Conservation (phyloP, 2,329 filamentous ascomycete genomes). For the Diaporthe citriasiana region DNA sequence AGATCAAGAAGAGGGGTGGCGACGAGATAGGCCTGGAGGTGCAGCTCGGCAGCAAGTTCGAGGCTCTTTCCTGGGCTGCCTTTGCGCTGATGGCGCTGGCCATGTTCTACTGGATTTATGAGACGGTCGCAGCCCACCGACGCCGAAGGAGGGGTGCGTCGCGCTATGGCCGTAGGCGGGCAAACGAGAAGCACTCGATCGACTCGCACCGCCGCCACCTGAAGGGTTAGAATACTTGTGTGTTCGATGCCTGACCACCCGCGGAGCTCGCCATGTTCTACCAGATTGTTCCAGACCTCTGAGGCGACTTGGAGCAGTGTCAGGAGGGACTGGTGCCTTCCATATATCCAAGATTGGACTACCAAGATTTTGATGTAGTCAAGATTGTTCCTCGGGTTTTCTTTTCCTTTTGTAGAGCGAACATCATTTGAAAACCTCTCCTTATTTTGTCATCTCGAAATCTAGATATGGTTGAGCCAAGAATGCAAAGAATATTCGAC, state of each 20-base stretch:
- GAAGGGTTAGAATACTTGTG: background rate
- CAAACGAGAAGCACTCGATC: slow-evolving; percentile 35
- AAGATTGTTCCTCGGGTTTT: background rate
- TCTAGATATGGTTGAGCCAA: background rate
- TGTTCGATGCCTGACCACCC: too few species aligned
- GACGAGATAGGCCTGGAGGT: slow-evolving; percentile 61
- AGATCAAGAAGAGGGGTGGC: slow-evolving; percentile 58
- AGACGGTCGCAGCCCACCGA: slow-evolving; percentile 51
- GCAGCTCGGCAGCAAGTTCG: slow-evolving; percentile 59
- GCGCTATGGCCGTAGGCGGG: background rate
- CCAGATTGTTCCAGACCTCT: background rate
- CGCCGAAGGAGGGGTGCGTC: slow-evolving; percentile 47
- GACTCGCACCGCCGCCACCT: slow-evolving; percentile 27
- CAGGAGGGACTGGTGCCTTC: background rate
- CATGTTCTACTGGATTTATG: slow-evolving; percentile 57
- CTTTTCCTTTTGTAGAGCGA: background rate
- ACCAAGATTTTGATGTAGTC: background rate
- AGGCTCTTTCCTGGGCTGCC: slow-evolving; percentile 62
- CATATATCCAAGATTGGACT: background rate
- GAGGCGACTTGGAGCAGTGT: background rate
- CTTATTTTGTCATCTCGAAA: background rate
- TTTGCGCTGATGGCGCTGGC: slow-evolving; percentile 59
- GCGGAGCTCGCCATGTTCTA: background rate
- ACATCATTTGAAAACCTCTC: background rate
- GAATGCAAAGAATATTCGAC: background rate